Evolutionary conservation across 495 filamentous ascomycete genomes (phyloP).

Genomic region (Daldinia caldariorum): DNA sequence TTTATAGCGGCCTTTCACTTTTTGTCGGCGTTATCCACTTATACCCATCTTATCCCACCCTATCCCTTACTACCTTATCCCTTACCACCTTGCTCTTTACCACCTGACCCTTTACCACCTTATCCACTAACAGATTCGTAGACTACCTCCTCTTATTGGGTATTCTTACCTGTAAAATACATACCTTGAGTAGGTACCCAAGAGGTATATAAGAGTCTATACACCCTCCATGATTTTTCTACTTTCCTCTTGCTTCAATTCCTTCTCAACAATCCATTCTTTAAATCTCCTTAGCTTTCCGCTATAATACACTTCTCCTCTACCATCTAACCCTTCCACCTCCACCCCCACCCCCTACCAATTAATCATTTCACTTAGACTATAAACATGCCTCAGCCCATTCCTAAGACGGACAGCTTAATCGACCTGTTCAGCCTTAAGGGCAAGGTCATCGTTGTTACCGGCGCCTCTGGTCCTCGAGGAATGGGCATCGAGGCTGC

Average conservation of each 20-base stretch:
- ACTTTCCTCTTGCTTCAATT: not conserved
- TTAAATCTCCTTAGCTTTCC: not conserved
- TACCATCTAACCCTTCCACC: not conserved
- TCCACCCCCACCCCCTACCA: no score
- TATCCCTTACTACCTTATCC: not conserved
- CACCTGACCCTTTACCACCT: no score
- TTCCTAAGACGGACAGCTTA: constrained; percentile 49
- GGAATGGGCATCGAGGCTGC: constrained; percentile 63
- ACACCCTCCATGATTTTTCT: not conserved
- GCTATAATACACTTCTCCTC: not conserved
- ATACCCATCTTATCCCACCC: constrained; percentile 21
- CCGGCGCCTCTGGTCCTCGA: constrained; percentile 61
- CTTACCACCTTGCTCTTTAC: no score
- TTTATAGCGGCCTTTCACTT: constrained; percentile 8
- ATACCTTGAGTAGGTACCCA: no score
- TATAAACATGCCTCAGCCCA: constrained; percentile 46
- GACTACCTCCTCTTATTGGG: no score
- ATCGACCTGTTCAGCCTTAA: constrained; percentile 61
- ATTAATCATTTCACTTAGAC: not conserved
- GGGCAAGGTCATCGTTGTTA: constrained; percentile 64
- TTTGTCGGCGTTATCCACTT: constrained; percentile 15
- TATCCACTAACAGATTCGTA: not conserved
- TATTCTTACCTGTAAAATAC: not conserved
- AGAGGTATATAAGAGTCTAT: not conserved
- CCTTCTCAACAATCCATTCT: not conserved